phyloP scores from a whole-genome alignment of 805 yeast species.

The Candida wancherniae region DNA sequence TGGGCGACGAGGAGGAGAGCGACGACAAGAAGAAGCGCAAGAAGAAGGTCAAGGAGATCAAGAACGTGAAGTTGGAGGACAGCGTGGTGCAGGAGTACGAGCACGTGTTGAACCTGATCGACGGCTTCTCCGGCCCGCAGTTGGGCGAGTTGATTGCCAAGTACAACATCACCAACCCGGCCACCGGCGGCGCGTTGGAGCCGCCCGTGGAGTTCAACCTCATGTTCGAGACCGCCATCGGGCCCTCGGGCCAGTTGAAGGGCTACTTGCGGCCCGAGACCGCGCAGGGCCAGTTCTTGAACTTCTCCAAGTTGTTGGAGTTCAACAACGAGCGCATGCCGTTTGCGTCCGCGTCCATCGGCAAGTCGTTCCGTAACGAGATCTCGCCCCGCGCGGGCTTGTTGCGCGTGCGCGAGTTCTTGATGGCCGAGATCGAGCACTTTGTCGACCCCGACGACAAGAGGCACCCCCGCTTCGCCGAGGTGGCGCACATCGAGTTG shows the following conservation, averaged over 20 bases:
- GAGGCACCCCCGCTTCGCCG: slow-evolving; percentile 72
- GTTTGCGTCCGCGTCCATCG: slow-evolving; percentile 98
- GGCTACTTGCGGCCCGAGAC: slow-evolving; percentile 98
- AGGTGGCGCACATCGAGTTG: slow-evolving; percentile 68
- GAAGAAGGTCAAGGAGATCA: slow-evolving; percentile 85
- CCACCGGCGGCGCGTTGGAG: slow-evolving; percentile 77
- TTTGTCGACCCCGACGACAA: slow-evolving; percentile 92
- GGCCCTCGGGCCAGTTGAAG: slow-evolving; percentile 94
- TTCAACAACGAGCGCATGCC: slow-evolving; percentile 97
- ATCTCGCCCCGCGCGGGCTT: slow-evolving; percentile 98
- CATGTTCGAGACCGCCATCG: slow-evolving; percentile 99
- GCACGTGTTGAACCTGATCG: slow-evolving; percentile 83
- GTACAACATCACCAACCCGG: slow-evolving; percentile 86
- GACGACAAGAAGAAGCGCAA: slow-evolving; percentile 69
- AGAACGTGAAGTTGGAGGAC: slow-evolving; percentile 86
- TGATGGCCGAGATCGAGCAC: slow-evolving; percentile 99
- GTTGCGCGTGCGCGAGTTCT: slow-evolving; percentile 94
- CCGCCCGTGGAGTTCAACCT: slow-evolving; percentile 93
- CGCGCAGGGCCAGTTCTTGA: slow-evolving; percentile 98
- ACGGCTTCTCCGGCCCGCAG: slow-evolving; percentile 89
- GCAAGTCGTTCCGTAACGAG: slow-evolving; percentile 98
- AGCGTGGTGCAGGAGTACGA: slow-evolving; percentile 76
- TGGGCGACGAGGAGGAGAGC: slow-evolving; percentile 45
- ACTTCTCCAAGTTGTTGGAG: slow-evolving; percentile 89
- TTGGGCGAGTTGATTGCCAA: slow-evolving; percentile 84